Percentiles rank a stretch among this genome's conserved stretches.
phyloP scores from a whole-genome alignment of 495 filamentous ascomycete genomes.

The Talaromyces ruber region DNA sequence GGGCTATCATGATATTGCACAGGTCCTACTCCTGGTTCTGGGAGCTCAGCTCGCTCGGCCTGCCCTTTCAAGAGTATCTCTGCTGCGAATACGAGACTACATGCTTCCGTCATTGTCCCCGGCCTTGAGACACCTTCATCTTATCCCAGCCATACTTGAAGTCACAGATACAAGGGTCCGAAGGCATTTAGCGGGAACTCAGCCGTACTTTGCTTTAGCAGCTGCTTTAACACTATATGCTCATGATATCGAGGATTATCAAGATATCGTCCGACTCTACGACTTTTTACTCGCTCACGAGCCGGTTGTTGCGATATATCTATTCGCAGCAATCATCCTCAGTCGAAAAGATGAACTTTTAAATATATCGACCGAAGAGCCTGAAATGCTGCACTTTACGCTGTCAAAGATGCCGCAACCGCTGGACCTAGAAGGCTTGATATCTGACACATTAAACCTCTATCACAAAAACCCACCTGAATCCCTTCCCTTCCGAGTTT shows the following conservation, averaged over 20 bases:
- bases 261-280: conserved; percentile 79
- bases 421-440: conserved; percentile 74
- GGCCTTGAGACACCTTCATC: conserved; percentile 69
- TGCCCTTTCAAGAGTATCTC: conserved; percentile 70
- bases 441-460: conserved; percentile 52
- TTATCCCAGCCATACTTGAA: conserved; percentile 74
- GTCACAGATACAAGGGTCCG: conserved; percentile 58
- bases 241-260: conserved; percentile 87
- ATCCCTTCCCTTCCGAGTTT: conserved; percentile 49
- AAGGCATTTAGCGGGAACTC: conserved; percentile 62
- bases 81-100: conserved; percentile 88
- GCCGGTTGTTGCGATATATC: conserved; percentile 77
- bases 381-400: conserved; percentile 86
- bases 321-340: conserved; percentile 84
- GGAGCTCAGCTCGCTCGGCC: conserved; percentile 42
- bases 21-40: conserved; percentile 86
- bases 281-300: conserved; percentile 82
- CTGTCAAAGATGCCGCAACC: conserved; percentile 80
- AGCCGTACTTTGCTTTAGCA: conserved; percentile 86
- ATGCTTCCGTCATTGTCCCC: conserved; percentile 89
- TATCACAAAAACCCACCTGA: conserved; percentile 66
- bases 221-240: conserved; percentile 92
- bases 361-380: conserved; percentile 72
- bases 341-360: conserved; percentile 73
- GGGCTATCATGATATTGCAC: conserved; percentile 96